phyloP scores from a whole-genome alignment of 192 early-diverging fungal species.

The Podila epicladia region DNA sequence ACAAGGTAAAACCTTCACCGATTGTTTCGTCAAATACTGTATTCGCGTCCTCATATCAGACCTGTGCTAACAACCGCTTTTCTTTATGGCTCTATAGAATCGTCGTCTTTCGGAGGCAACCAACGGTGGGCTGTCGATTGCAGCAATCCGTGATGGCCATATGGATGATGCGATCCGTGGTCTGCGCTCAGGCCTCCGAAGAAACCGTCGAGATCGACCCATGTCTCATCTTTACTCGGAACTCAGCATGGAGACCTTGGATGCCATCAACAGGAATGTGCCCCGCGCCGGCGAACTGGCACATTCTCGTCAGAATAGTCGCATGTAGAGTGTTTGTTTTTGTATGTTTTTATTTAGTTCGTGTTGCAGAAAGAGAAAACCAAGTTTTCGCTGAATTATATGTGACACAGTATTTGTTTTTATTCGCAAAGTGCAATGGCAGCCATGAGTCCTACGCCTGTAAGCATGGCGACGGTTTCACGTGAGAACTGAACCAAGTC shows the following conservation, averaged over 20 bases:
- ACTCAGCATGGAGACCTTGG: constrained; percentile 33
- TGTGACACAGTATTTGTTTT: neutral
- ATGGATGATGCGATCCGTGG: constrained; percentile 53
- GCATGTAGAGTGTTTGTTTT: neutral
- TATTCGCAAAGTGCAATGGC: constrained; percentile 78
- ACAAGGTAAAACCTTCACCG: neutral
- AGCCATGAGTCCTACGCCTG: constrained; percentile 79
- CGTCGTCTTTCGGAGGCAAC: constrained; percentile 29
- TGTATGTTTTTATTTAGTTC: too few species aligned
- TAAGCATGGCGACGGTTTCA: constrained; percentile 75
- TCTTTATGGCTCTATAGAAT: neutral
- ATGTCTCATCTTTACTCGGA: constrained; percentile 53
- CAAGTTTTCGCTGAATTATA: too few species aligned
- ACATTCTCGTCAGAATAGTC: constrained; percentile 43
- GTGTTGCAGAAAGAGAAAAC: too few species aligned
- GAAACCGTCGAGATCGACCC: constrained; percentile 42
- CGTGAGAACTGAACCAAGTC: constrained; percentile 58
- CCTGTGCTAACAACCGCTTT: neutral
- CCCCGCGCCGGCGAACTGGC: constrained; percentile 25
- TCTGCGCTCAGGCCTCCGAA: constrained; percentile 38
- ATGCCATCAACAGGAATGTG: constrained; percentile 31
- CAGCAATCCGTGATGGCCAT: constrained; percentile 44
- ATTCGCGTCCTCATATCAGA: neutral
- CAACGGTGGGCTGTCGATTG: constrained; percentile 17
- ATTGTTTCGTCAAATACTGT: too few species aligned